A percentile compares a stretch with the other conserved stretches of the same genome.
Evolutionary conservation across 805 yeast species (phyloP).

Genomic region (Grigorovia yakushimaensis): DNA sequence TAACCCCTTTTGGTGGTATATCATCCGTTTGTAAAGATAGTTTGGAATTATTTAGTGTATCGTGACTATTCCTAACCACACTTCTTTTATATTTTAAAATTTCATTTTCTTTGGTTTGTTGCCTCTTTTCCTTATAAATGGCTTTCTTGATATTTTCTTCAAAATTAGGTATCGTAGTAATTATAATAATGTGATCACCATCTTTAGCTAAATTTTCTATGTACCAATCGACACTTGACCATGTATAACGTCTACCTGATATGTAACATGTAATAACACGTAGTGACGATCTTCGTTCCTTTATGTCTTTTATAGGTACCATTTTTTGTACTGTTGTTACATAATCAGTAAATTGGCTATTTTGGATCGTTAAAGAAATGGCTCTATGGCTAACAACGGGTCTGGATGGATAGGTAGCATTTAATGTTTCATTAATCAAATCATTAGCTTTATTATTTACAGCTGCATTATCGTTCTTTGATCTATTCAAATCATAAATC

Average conservation of each 20-base stretch:
- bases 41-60: background rate
- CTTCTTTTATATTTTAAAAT: background rate
- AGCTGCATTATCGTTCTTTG: background rate
- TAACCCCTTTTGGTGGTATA: slow-evolving; percentile 7
- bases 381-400: slow-evolving; percentile 25
- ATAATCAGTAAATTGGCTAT: slow-evolving; percentile 11
- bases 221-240: slow-evolving; percentile 70
- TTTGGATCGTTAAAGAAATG: slow-evolving; percentile 17
- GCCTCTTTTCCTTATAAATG: slow-evolving; percentile 6
- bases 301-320: slow-evolving; percentile 6
- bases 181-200: slow-evolving; percentile 57
- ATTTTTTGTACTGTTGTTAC: slow-evolving; percentile 6
- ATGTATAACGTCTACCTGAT: slow-evolving; percentile 57
- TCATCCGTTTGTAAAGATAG: slow-evolving; percentile 1
- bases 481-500: slow-evolving; percentile 8
- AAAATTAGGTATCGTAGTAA: slow-evolving; percentile 38
- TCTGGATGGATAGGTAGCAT: slow-evolving; percentile 27
- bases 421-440: slow-evolving; percentile 15
- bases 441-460: slow-evolving; percentile 3
- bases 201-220: slow-evolving; percentile 43
- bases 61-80: background rate
- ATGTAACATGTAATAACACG: slow-evolving; percentile 51
- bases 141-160: slow-evolving; percentile 13
- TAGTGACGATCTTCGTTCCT: slow-evolving; percentile 5
- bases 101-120: slow-evolving; percentile 5